Percentiles rank a stretch among this genome's conserved stretches.
Conservation (phyloP, 495 filamentous ascomycete species). For the Friedmanniomyces simplex region DNA sequence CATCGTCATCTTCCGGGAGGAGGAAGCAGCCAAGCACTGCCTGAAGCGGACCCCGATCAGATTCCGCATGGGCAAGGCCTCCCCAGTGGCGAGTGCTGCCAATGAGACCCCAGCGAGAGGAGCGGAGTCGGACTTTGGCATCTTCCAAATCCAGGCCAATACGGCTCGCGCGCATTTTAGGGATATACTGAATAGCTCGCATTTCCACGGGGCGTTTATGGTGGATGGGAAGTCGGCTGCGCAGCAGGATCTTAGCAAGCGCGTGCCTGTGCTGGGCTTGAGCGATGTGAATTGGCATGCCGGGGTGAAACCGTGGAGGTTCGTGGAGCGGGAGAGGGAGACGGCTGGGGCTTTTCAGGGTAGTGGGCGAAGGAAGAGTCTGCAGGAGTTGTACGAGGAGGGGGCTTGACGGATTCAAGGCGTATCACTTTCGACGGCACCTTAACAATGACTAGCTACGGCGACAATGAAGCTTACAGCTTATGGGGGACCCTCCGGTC, state of each 20-base stretch:
- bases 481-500: too few species aligned
- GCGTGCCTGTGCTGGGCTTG: constrained; percentile 25
- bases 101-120: background rate
- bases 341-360: constrained; percentile 8
- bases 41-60: constrained; percentile 35
- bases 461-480: too few species aligned
- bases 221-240: constrained; percentile 18
- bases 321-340: constrained; percentile 18
- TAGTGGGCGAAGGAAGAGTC: constrained; percentile 11
- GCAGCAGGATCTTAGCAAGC: constrained; percentile 26
- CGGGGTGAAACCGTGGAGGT: constrained; percentile 20
- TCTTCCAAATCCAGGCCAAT: constrained; percentile 29
- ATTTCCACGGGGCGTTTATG: constrained; percentile 30
- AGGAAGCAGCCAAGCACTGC: constrained; percentile 27
- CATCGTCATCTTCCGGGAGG: constrained; percentile 34
- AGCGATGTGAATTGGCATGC: constrained; percentile 26
- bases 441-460: too few species aligned
- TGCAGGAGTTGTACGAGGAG: constrained; percentile 25
- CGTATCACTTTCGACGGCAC: background rate
- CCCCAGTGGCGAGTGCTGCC: background rate
- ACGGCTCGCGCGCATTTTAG: constrained; percentile 23
- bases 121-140: constrained; percentile 4
- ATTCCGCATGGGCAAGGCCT: constrained; percentile 23
- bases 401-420: background rate
- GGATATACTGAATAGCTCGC: constrained; percentile 33